A percentile compares a stretch with the other conserved stretches of the same genome.
Evolutionary conservation across 805 yeast genomes (phyloP).

Genomic region (Nakazawaea holstii): DNA sequence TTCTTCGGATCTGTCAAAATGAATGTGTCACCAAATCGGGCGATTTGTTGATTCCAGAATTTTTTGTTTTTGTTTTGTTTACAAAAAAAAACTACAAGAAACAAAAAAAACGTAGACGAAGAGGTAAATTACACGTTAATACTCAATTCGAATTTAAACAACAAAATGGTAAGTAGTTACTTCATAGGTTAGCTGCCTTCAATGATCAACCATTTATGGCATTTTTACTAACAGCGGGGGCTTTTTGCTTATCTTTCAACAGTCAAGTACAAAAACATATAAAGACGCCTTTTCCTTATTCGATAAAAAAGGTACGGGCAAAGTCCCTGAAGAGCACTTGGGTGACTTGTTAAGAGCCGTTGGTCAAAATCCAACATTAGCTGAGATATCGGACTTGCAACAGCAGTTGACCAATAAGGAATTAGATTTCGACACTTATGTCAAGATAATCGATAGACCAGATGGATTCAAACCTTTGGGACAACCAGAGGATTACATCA

Average conservation of each 20-base stretch:
- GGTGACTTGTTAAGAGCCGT: slow-evolving; percentile 96
- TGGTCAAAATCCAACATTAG: slow-evolving; percentile 96
- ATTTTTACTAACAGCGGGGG: no score
- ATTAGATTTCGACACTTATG: slow-evolving; percentile 73
- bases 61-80: no score
- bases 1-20: no score
- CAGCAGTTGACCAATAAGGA: slow-evolving; percentile 28
- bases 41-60: no score
- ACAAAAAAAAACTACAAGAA: no score
- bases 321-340: slow-evolving; percentile 74
- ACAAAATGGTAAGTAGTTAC: no score
- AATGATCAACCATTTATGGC: no score
- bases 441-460: slow-evolving; percentile 74
- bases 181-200: no score
- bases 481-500: slow-evolving; percentile 86
- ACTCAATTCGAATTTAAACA: no score
- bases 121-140: no score
- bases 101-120: no score
- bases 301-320: slow-evolving; percentile 94
- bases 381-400: slow-evolving; percentile 68
- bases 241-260: background rate
- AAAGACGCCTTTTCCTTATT: slow-evolving; percentile 96
- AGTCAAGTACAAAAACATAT: slow-evolving; percentile 33
- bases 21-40: no score
- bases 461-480: slow-evolving; percentile 86